Evolutionary conservation across 352 stramenopile genomes (phyloP), one percentile per base, ranked within the genome.

Genomic region (Globisporangium solare): DNA sequence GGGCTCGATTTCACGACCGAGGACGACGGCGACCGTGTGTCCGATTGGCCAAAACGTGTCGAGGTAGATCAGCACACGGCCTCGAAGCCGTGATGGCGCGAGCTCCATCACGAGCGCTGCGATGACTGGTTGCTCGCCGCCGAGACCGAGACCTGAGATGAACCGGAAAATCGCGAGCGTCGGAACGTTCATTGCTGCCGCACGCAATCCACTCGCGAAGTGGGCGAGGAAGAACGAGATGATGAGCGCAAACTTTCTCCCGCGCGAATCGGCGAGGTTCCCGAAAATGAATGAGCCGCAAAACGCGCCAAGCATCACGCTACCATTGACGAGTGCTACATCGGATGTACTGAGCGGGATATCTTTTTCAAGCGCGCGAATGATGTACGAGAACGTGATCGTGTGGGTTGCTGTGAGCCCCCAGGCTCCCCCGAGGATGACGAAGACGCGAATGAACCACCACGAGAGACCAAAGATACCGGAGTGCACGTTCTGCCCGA

Each of bases 41-140:
- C 86, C 27, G 13, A 73, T 59, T 5, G 17, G 63, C 63, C 11
- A 74, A 64, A 10, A 67, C 61, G n/a, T 82, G 60, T 4, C 66
- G 55, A 7, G 80, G 41, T 8, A 80, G 64, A 24, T 76, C 70
- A 70, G 55, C 27, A 88, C 67, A 40, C 68, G 64, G 17, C 80
- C 80, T 45, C 80, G 61, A 13, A 64, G 74, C 20, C 64, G 70
- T 24, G 74, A 79, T 0, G 80, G 77, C n/a, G 70, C 67, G 46
- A 86, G 76, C 54, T 90, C 80, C 5, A 81, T 47, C 18, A 79
- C 64, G 40, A 86, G 56, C 27, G 69, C 74, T 11, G 59, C 62
- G 3, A 85, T 54, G 12, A 85, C 49, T 6, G 73, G 54, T 49
- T 82, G 54, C 52, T 86, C 67, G 0, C 71, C 80, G 21, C 80